Base-by-base conservation (phyloP, 768 basidiomycete species). In the Leccinum disarticulatum region DNA sequence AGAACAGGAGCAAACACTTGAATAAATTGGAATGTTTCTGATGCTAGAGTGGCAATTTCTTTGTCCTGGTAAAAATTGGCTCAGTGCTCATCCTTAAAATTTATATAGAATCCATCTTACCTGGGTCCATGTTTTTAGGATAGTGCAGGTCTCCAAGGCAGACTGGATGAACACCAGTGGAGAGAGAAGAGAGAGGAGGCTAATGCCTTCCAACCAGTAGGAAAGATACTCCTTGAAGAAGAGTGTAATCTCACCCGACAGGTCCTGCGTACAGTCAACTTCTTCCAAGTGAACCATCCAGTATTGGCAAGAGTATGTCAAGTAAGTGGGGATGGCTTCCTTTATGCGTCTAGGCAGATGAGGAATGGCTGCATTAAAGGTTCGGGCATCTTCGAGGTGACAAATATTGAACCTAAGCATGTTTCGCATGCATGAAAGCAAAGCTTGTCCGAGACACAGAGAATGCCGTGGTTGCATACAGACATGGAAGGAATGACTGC, bases 11-110 rank as follows among this genome's bases (percentile, higher is more conserved):
- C 25, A 38, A 61, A 61, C 1, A 49, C 60, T 36, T 57, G 47
- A 13, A 61, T 47, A 10, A 58, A 58, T 36, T 33, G 53, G 41
- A 10, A 58, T 27, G 53, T 41, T 22, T 58, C 56, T 28, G 41
- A 61, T 58, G 60, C 60, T 3, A 61, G 11, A 1, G 17, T 30
- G 8, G 25, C 25, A 11, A 36, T 35, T 13, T 54, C 41, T 41
- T 41, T 2, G 1, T 41, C 41, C 41, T 41, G n/a, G 3, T 41
- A 41, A n/a, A 8, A 10, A n/a, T 15, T 9, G 3, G 2, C 1
- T 41, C 41, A 41, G 17, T n/a, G 9, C 1, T n/a, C 17, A 41
- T 41, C 17, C 17, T 41, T 41, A 4, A 41, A 41, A 10, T 41
- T 4, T 3, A n/a, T 41, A n/a, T 17, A 5, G 0, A n/a, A 9